These are phyloP conservation scores for Pistacia atlantica DNA, from an alignment of 345 rosid species.

Conservation along the genomic window DNA sequence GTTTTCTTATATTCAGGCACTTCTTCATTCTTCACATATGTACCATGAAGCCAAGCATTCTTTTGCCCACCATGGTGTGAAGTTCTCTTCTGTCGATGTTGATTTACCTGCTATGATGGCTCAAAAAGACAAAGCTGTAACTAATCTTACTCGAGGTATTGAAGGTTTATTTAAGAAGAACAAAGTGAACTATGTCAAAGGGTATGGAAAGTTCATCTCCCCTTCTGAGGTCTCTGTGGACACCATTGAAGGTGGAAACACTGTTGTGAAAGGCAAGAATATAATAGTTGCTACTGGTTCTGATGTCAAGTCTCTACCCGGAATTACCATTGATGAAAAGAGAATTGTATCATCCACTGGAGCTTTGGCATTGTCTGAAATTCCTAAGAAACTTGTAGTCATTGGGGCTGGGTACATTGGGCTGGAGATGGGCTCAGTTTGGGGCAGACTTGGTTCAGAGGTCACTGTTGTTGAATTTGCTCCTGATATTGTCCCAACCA, in stretches of 20 bases:
- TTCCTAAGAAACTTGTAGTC: slow-evolving; percentile 95
- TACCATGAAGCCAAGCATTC: slow-evolving; percentile 91
- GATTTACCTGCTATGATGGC: slow-evolving; percentile 96
- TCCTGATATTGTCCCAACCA: slow-evolving; percentile 83
- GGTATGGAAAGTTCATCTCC: slow-evolving; percentile 87
- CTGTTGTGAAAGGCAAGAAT: slow-evolving; percentile 85
- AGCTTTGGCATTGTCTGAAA: slow-evolving; percentile 68
- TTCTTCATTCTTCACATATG: slow-evolving; percentile 99
- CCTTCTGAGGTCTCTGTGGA: slow-evolving; percentile 93
- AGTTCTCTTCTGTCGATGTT: slow-evolving; percentile 83
- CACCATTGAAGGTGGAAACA: slow-evolving; percentile 71
- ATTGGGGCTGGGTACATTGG: slow-evolving; percentile 99
- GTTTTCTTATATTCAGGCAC: slow-evolving; percentile 57
- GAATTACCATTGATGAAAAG: slow-evolving; percentile 91
- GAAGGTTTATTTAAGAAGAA: slow-evolving; percentile 99
- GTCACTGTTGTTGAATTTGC: slow-evolving; percentile 99
- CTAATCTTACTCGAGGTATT: slow-evolving; percentile 80
- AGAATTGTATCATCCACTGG: slow-evolving; percentile 97
- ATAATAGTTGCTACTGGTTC: slow-evolving; percentile 94
- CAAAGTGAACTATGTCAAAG: slow-evolving; percentile 93
- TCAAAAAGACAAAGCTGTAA: slow-evolving; percentile 95
- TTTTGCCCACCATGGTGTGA: slow-evolving; percentile 86
- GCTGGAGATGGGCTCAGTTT: slow-evolving; percentile 98
- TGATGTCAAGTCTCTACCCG: slow-evolving; percentile 94
- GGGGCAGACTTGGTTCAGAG: slow-evolving; percentile 93